A percentile compares a stretch with the other conserved stretches of the same genome.
These are phyloP conservation scores for Sugiyamaella smithiae DNA, from an alignment of 805 yeast species.

Conservation along the genomic window DNA sequence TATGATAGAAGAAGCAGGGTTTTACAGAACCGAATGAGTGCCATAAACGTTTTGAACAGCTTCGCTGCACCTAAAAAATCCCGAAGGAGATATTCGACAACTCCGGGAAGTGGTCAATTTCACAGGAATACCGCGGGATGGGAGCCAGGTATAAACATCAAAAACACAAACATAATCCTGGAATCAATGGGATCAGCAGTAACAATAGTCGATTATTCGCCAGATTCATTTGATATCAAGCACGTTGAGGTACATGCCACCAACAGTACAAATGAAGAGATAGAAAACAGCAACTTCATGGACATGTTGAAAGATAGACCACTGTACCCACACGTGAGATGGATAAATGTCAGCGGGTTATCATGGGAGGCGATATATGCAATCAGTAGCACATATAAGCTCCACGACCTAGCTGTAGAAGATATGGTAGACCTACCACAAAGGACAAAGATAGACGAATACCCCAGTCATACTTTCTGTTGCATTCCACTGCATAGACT, in stretches of 20 bases:
- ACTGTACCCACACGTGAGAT: constrained; percentile 49
- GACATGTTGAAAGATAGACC: constrained; percentile 39
- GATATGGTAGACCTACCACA: constrained; percentile 64
- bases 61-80: background rate
- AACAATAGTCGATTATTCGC: constrained; percentile 52
- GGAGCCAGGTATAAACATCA: constrained; percentile 59
- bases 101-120: constrained; percentile 36
- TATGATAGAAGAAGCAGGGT: background rate
- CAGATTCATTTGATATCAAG: constrained; percentile 42
- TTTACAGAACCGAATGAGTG: background rate
- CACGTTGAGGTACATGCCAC: constrained; percentile 39
- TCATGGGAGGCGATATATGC: constrained; percentile 57
- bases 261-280: constrained; percentile 18
- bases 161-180: constrained; percentile 50
- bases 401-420: constrained; percentile 57
- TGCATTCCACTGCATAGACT: constrained; percentile 53
- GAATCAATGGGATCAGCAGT: constrained; percentile 52
- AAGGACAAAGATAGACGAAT: constrained; percentile 56
- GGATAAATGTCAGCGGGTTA: constrained; percentile 60
- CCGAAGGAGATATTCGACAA: constrained; percentile 15
- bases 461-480: constrained; percentile 50
- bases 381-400: constrained; percentile 42
- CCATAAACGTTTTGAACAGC: background rate
- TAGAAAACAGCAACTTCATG: constrained; percentile 31
- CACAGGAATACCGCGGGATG: constrained; percentile 39